Evolutionary conservation across 345 rosid species (phyloP), one percentile per base, ranked within the genome.

Genomic region (Aquilaria sinensis): DNA sequence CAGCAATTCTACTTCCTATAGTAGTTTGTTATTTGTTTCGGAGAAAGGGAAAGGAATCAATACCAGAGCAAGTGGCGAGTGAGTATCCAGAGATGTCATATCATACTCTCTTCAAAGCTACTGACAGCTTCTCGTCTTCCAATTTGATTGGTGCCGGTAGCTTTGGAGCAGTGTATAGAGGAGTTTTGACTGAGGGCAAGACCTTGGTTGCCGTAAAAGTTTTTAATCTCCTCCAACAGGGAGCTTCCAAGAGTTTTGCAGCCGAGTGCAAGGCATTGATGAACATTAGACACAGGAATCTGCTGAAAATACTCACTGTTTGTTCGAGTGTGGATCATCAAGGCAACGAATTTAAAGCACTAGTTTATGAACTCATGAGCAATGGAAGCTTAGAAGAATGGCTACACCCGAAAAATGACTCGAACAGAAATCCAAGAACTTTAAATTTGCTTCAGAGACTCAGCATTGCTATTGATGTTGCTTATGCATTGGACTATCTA

Each of bases 111-210:
- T 3, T 32, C 9, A 46, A 9, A 50, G 71, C 76, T n/a, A 76
- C 80, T 2, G 53, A 47, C 6, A 69, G 72, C 29, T 72, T 76
- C 66, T 57, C 70, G 48, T 12, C 57, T 9, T 53, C 55, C 2
- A 47, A 65, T 34, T 51, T 60, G 32, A 64, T 71, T 5, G 79
- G 79, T 51, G 59, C 43, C 10, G 80, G 80, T n/a, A 57, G 73
- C 34, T 71, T 60, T 31, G 79, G 75, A 47, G 47, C 67, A 50
- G 75, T 75, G 32, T 71, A 64, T 50, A 71, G 29, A 31, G 75
- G 67, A 15, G 53, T 37, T 15, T 62, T 71, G 2, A 15, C 3
- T 6, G 41, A 65, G 2, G 14, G 23, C 10, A 54, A 58, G 62
- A 51, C 29, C 8, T 16, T 32, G 13, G 31, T 71, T 49, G 75